phyloP scores from a whole-genome alignment of 2,329 filamentous ascomycete species.

The Colletotrichum sp. region DNA sequence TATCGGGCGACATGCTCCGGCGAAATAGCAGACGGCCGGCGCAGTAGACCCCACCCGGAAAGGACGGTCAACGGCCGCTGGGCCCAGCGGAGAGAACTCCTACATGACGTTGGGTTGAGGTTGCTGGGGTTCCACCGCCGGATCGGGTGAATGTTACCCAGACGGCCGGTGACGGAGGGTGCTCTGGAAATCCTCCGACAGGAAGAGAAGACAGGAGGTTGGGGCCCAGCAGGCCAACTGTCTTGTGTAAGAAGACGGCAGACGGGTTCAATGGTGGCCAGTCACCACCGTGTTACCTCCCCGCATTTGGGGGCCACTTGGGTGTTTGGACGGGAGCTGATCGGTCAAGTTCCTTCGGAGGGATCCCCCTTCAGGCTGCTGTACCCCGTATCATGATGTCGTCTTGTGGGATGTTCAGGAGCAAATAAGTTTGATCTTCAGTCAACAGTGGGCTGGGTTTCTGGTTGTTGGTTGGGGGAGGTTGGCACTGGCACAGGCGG shows the following conservation, averaged over 20 bases:
- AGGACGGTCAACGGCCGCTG: background rate
- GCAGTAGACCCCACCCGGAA: background rate
- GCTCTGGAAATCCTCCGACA: background rate
- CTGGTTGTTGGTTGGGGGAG: background rate
- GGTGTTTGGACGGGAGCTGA: background rate
- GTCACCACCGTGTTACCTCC: background rate
- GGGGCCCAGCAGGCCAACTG: background rate
- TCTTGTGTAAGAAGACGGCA: background rate
- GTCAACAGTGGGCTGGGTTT: background rate
- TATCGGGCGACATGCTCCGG: background rate
- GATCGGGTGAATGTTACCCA: conserved; percentile 5
- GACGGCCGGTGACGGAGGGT: conserved; percentile 9
- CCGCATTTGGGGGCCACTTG: background rate
- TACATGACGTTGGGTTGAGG: conserved; percentile 2
- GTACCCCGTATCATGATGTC: background rate
- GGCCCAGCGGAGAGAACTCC: background rate
- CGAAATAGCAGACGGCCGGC: background rate
- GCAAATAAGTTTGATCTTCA: background rate
- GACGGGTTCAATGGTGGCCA: background rate
- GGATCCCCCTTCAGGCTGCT: background rate
- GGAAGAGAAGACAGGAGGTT: background rate
- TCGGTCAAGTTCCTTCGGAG: background rate
- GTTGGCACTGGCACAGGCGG: background rate
- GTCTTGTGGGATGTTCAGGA: background rate
- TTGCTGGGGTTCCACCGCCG: conserved; percentile 5